Conservation (phyloP, 2,329 filamentous ascomycete species). For the Aspergillus sp. region DNA sequence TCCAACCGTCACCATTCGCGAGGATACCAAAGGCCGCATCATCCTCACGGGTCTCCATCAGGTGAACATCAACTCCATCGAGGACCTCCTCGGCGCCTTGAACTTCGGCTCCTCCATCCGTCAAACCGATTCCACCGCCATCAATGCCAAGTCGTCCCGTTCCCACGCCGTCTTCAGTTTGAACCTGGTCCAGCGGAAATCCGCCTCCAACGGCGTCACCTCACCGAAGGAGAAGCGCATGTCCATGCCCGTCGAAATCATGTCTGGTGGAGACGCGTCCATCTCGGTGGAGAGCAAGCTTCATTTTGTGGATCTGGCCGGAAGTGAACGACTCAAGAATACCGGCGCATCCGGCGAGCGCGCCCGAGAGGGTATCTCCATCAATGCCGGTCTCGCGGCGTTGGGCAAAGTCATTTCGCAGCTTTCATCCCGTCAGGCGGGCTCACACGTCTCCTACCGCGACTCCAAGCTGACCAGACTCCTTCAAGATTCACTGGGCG, state of each 20-base stretch:
- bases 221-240: constrained; percentile 74
- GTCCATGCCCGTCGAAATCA: constrained; percentile 79
- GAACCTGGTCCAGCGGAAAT: constrained; percentile 80
- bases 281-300: constrained; percentile 96
- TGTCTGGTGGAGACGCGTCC: constrained; percentile 60
- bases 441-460: constrained; percentile 92
- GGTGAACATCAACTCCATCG: constrained; percentile 83
- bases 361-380: constrained; percentile 94
- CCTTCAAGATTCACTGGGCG: constrained; percentile 92
- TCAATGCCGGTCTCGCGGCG: constrained; percentile 92
- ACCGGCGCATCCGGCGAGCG: constrained; percentile 92
- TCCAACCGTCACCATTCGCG: constrained; percentile 79
- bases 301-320: constrained; percentile 96
- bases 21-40: constrained; percentile 93
- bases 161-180: constrained; percentile 97
- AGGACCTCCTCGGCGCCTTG: constrained; percentile 83
- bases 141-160: constrained; percentile 95
- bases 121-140: constrained; percentile 93
- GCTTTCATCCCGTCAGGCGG: constrained; percentile 81
- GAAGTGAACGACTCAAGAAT: constrained; percentile 95
- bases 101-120: constrained; percentile 92
- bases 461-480: constrained; percentile 96
- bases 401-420: constrained; percentile 98
- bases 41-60: constrained; percentile 86
- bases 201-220: constrained; percentile 33